phyloP scores from a whole-genome alignment of 805 yeast genomes.

The Nakazawaea anatomiae region DNA sequence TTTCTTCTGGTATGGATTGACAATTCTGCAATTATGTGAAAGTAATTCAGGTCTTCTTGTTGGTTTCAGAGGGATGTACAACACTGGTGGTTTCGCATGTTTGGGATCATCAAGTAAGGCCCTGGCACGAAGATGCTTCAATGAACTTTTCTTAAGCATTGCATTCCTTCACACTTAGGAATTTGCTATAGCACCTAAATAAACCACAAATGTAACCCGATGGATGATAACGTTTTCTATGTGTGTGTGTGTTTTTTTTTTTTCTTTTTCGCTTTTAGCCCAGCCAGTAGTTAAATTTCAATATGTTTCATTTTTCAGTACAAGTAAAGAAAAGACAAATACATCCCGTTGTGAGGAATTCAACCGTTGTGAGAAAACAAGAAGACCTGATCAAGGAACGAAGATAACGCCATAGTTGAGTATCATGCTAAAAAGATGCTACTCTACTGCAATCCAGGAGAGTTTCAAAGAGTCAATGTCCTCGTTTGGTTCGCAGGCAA shows the following conservation, averaged over 20 bases:
- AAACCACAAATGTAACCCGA: too few species aligned
- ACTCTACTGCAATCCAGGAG: constrained; percentile 15
- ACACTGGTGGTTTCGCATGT: not conserved
- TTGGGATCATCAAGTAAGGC: constrained; percentile 6
- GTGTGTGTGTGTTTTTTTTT: not conserved
- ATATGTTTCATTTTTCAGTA: not conserved
- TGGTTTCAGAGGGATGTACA: not conserved
- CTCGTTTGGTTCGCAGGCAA: constrained; percentile 36
- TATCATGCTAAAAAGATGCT: not conserved
- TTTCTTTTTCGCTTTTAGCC: not conserved
- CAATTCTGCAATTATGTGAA: not conserved
- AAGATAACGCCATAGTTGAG: too few species aligned
- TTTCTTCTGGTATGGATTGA: constrained; percentile 1
- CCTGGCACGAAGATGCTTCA: not conserved
- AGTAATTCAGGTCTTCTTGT: not conserved
- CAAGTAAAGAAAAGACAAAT: not conserved
- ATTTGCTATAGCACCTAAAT: too few species aligned
- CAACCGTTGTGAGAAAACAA: too few species aligned
- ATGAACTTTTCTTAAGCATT: not conserved
- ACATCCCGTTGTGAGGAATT: too few species aligned
- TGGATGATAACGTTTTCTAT: too few species aligned
- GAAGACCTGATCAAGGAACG: too few species aligned
- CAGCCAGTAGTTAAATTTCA: not conserved
- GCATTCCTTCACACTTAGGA: too few species aligned
- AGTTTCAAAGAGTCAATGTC: constrained; percentile 28